Base-by-base conservation (phyloP, 352 stramenopile species). In the Chrysophaeum taylorii region DNA sequence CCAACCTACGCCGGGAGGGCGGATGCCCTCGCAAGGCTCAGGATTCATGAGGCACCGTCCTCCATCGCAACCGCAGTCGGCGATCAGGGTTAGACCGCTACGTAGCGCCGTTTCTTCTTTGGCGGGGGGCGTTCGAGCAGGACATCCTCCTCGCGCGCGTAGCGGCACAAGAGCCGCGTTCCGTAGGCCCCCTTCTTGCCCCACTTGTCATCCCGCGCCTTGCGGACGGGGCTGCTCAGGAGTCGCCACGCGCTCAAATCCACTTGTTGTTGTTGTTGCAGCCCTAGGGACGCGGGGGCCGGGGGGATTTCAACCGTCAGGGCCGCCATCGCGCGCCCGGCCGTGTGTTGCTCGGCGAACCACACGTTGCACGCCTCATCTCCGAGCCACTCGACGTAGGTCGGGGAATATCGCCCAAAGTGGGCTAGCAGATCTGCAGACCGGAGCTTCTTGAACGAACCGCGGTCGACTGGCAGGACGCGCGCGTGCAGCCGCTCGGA, bases 371-470 rank as follows among this genome's bases (percentile, higher is more conserved):
- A 9, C 9, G 52, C 36, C 33, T 9, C 21, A 15, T 63, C 52
- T 12, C 52, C 52, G 52, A 63, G 52, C 52, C 52, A 63, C 23
- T 63, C 52, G 7, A 33, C n/a, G 52, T 63, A 63, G 5, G 52
- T 41, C 52, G 52, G 9, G 25, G 9, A 25, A 33, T 39, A 63
- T n/a, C 12, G 27, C 2, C 5, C 14, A 33, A 63, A 63, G 33
- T 63, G 52, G 25, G 9, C 52, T 25, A 41, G 27, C 2, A 63
- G 9, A 23, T 63, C 52, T 15, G 36, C 25, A 23, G 27, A 41
- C 52, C 52, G 52, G 5, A 63, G 52, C 52, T 63, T 63, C 52
- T 63, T 63, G 52, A 63, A 63, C 27, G 9, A 5, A 25, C 39
- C 2, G 5, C 52, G 25, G 33, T 63, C 52, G 9, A 5, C 5